Conservation (phyloP, 2,329 filamentous ascomycete species). For the Ophioceras dolichostomum region DNA sequence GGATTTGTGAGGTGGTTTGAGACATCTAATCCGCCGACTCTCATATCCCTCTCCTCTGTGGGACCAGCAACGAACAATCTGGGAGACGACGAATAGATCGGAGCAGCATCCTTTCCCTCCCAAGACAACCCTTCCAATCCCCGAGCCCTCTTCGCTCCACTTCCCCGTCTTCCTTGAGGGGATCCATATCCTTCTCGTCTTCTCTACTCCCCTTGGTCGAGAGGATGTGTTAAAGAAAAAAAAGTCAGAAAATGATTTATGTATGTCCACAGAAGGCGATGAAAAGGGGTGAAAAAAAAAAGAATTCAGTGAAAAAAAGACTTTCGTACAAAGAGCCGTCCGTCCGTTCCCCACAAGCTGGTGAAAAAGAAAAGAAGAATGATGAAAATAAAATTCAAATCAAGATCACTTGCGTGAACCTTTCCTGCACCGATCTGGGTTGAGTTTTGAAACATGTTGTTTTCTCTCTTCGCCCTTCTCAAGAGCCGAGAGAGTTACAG, state of each 20-base stretch:
- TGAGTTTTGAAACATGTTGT: constrained; percentile 8
- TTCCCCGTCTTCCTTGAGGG: neutral
- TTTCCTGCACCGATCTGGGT: no score
- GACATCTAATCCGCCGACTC: no score
- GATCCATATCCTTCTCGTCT: neutral
- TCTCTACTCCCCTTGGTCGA: neutral
- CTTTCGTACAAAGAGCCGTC: no score
- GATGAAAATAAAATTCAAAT: constrained; percentile 1
- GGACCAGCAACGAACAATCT: no score
- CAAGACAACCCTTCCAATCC: neutral
- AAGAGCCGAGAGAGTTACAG: no score
- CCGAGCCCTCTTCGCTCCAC: neutral
- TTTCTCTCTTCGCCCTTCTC: no score
- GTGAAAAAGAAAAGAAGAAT: constrained; percentile 1
- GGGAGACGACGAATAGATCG: no score
- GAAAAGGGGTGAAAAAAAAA: neutral
- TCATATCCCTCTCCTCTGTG: no score
- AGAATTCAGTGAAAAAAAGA: no score
- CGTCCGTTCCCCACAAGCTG: neutral
- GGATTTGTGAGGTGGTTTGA: no score
- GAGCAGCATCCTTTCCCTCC: no score
- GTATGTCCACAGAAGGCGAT: neutral
- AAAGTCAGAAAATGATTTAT: neutral
- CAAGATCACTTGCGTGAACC: neutral
- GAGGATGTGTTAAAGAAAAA: constrained; percentile 1